A percentile compares a stretch with the other conserved stretches of the same genome.
Evolutionary conservation across 192 early-diverging fungal genomes (phyloP).

Genomic region (Gonapodya sp.): DNA sequence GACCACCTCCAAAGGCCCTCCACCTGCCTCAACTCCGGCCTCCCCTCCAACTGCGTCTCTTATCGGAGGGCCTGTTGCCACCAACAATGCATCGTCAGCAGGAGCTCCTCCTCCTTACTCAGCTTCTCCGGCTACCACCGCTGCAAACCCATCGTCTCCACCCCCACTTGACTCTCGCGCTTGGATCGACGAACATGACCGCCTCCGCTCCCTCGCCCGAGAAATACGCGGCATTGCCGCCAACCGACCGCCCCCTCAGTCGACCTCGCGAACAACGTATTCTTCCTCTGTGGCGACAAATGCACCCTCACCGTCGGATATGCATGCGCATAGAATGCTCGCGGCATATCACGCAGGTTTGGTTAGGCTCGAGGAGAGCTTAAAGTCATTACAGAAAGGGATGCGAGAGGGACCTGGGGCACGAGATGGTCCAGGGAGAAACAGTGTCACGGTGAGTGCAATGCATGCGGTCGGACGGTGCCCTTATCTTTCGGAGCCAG

Average conservation of each 20-base stretch:
- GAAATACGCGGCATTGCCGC: not conserved
- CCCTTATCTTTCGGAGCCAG: too few species aligned
- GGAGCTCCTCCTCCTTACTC: not conserved
- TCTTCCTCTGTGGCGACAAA: not conserved
- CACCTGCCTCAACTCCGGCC: not conserved
- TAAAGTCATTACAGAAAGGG: constrained; percentile 25
- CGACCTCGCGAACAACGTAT: too few species aligned
- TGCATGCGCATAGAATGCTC: not conserved
- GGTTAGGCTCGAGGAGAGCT: constrained; percentile 34
- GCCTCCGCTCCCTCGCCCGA: not conserved
- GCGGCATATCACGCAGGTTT: not conserved
- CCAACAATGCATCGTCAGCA: not conserved
- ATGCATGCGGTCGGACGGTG: too few species aligned
- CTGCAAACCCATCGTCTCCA: too few species aligned
- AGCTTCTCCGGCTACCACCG: not conserved
- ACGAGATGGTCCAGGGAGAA: too few species aligned
- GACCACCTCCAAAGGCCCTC: not conserved
- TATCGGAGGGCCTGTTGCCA: too few species aligned
- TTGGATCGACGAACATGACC: constrained; percentile 5
- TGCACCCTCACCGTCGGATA: not conserved
- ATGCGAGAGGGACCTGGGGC: constrained; percentile 23
- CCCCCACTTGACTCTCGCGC: constrained; percentile 8
- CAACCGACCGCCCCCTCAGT: not conserved
- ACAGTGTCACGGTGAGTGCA: too few species aligned
- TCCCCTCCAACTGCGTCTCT: not conserved